Conservation (phyloP, 805 yeast genomes). For the Yarrowia bubula region DNA sequence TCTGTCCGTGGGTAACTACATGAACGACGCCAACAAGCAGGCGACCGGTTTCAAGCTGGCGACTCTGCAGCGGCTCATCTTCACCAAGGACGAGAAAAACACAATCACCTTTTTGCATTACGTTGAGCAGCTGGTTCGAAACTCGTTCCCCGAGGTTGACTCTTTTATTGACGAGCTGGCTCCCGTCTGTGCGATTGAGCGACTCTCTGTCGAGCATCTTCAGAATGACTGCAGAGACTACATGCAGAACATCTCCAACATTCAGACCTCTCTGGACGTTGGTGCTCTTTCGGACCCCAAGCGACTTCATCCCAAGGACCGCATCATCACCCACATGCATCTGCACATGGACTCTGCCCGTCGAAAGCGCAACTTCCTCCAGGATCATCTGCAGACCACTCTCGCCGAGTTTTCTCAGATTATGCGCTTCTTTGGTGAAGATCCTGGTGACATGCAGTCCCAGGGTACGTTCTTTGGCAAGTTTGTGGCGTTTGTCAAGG, state of each 20-base stretch:
- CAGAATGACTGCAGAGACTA: constrained; percentile 68
- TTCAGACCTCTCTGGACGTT: constrained; percentile 66
- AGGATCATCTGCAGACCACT: constrained; percentile 61
- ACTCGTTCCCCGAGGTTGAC: constrained; percentile 74
- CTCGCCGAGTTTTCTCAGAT: constrained; percentile 63
- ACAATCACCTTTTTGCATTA: constrained; percentile 88
- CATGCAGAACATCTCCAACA: constrained; percentile 60
- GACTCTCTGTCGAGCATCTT: constrained; percentile 78
- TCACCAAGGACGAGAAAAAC: constrained; percentile 85
- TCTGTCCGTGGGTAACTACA: constrained; percentile 88
- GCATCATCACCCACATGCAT: constrained; percentile 57
- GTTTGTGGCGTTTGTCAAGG: constrained; percentile 73
- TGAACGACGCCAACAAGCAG: constrained; percentile 91
- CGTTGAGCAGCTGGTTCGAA: constrained; percentile 84
- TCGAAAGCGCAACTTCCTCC: constrained; percentile 61
- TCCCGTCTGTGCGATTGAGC: constrained; percentile 59
- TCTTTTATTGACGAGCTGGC: constrained; percentile 71
- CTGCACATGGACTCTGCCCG: constrained; percentile 75
- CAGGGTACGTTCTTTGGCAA: constrained; percentile 71
- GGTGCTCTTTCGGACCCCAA: constrained; percentile 84
- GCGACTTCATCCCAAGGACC: constrained; percentile 80
- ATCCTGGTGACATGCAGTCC: constrained; percentile 63
- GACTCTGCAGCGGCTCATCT: constrained; percentile 83
- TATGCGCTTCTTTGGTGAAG: constrained; percentile 91
- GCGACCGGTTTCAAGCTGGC: constrained; percentile 90